A percentile compares a stretch with the other conserved stretches of the same genome.
These are phyloP conservation scores for Sarcodon sp. DNA, from an alignment of 768 basidiomycete genomes.

Conservation along the genomic window DNA sequence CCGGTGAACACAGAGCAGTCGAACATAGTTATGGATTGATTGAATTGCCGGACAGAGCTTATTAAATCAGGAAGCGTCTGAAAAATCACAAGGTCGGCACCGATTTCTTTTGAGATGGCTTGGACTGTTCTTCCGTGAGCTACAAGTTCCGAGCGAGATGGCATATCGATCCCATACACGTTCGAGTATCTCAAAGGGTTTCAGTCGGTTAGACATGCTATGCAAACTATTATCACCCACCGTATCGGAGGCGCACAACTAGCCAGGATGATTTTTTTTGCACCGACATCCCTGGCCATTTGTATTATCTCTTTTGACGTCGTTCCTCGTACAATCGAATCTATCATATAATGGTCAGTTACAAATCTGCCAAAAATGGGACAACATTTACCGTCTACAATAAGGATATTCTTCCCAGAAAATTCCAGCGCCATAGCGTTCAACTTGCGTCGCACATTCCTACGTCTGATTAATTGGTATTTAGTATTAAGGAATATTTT, in stretches of 20 bases:
- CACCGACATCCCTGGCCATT: constrained; percentile 98
- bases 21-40: constrained; percentile 61
- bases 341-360: constrained; percentile 24
- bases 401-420: constrained; percentile 77
- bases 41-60: constrained; percentile 74
- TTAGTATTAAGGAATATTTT: neutral
- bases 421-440: constrained; percentile 99
- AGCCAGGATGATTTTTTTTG: constrained; percentile 90
- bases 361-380: neutral
- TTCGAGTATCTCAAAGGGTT: constrained; percentile 54
- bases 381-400: constrained; percentile 73
- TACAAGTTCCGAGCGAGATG: constrained; percentile 86
- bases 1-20: constrained; percentile 99
- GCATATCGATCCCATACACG: constrained; percentile 99
- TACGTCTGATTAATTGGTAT: constrained; percentile 36
- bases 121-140: constrained; percentile 63
- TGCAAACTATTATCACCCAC: constrained; percentile 20
- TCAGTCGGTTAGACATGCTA: neutral
- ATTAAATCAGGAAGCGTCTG: constrained; percentile 87
- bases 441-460: constrained; percentile 90
- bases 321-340: constrained; percentile 97
- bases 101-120: constrained; percentile 70
- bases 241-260: constrained; percentile 96
- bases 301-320: constrained; percentile 98
- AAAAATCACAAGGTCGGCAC: constrained; percentile 93